Base-by-base conservation (phyloP, 2,329 filamentous ascomycete species). In the Thielaviopsis musarum region DNA sequence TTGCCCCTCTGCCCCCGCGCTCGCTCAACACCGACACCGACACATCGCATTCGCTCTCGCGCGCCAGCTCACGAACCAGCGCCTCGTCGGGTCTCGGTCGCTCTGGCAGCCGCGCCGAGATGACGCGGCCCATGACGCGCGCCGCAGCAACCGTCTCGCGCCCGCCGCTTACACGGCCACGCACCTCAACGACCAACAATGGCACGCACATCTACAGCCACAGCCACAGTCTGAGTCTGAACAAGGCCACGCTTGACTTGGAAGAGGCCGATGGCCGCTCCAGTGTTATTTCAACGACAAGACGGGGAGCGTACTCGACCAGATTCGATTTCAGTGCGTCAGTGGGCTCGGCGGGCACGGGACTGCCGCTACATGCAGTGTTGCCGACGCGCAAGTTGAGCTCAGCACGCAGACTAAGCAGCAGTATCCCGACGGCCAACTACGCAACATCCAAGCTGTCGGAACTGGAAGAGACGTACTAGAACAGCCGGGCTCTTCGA, bases 51-150 rank as follows among this genome's bases (percentile, higher is more conserved):
- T 22, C 49, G 49, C 73, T 77, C 64, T 84, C 82, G 65, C 82
- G 87, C 38, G 87, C 88, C 17, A 86, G 82, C 72, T 91, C 87
- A 66, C 82, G 87, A 64, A 81, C 85, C 65, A 87, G 84, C 67
- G 71, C 76, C 60, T 76, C 78, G 57, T 77, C 75, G 56, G 57
- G 56, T 22, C 77, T 76, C 60, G 76, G 75, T 52, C 74, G 79
- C 52, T 79, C 80, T 0, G 69, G 72, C 2, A 82, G 79, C 61
- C 73, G 79, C 62, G 74, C 72, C 19, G 79, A 81, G 38, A 75
- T 77, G 71, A 77, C 72, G 69, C 78, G 84, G 30, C 83, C 85
- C 9, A 76, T 80, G 64, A 87, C 84, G 65, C 80, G 85, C 56
- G 75, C 81, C 45, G 73, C 74, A 3, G 10, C 28, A 22, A 76